Conservation (phyloP, 2,329 filamentous ascomycete genomes). For the Hymenoscyphus repandus region DNA sequence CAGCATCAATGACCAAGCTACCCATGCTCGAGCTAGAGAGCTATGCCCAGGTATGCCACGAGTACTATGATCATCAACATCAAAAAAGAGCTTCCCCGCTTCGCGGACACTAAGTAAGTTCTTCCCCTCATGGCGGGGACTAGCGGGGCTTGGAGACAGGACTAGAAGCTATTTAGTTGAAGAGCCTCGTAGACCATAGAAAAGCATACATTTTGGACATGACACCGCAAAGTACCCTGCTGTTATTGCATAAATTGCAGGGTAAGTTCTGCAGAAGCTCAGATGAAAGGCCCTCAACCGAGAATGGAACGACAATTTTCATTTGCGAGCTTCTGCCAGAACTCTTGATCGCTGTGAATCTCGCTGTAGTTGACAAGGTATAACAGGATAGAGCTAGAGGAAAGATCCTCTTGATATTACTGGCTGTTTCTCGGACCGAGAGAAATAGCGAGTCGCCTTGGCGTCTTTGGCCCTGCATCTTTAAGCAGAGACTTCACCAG, state of each 20-base stretch:
- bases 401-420: neutral
- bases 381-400: neutral
- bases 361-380: neutral
- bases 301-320: neutral
- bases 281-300: no score
- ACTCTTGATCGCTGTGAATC: no score
- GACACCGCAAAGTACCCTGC: no score
- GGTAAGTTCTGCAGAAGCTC: no score
- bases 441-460: conserved; percentile 6
- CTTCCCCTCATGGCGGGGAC: neutral
- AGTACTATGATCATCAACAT: neutral
- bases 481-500: no score
- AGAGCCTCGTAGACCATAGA: no score
- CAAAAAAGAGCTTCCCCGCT: neutral
- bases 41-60: neutral
- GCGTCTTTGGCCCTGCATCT: neutral
- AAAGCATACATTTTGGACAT: no score
- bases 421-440: conserved; percentile 13
- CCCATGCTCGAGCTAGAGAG: neutral
- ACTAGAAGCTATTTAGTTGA: neutral
- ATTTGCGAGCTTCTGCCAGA: neutral
- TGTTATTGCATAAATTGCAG: no score
- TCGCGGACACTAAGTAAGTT: neutral
- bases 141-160: neutral
- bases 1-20: neutral